Base-by-base conservation (phyloP, 805 yeast species). In the Lipomyces yamadae region DNA sequence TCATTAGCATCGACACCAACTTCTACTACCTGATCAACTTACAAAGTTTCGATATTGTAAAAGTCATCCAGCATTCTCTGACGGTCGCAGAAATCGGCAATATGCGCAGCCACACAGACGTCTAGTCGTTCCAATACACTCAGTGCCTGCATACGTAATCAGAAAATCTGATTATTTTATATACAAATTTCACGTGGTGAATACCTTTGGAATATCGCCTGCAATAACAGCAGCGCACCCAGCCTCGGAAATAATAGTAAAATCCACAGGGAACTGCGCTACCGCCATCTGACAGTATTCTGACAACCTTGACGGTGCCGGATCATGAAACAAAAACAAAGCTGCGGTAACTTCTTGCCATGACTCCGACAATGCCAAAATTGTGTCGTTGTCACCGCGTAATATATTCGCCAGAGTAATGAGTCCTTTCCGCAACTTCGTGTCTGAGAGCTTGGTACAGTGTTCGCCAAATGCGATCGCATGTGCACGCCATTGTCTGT, bases 261-360 rank as follows among this genome's bases (percentile, higher is more conserved):
- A 45, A 58, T 77, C 78, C 1, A 74, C 69, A 2, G 77, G 76
- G 33, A 67, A 64, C 7, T 45, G 55, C 34, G 65, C 64, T 0
- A 67, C 61, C 0, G 76, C 75, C 32, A 48, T 32, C 2, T 68
- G 59, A 61, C 61, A 78, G 62, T 72, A 77, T 34, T 75, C 79
- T 24, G 58, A 34, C 48, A 77, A 50, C 29, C 78, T 67, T 7
- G 70, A 58, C 1, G 70, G 71, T 2, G 74, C 55, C 7, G 79
- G 76, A 58, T 77, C 79, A 48, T 69, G 72, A 42, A 74, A 74
- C 60, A 67, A 63, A 60, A 75, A 66, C 42, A 76, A 62, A 6
- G 78, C 74, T 2, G 73, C 75, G 11, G 76, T 58, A 13, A 74
- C 74, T 42, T 76, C 79, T 54, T 69, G 75, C 79, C 79, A 77